Percentiles rank a stretch among this genome's conserved stretches.
Evolutionary conservation across 495 filamentous ascomycete genomes (phyloP).

Genomic region (Penicillium pancosmium): DNA sequence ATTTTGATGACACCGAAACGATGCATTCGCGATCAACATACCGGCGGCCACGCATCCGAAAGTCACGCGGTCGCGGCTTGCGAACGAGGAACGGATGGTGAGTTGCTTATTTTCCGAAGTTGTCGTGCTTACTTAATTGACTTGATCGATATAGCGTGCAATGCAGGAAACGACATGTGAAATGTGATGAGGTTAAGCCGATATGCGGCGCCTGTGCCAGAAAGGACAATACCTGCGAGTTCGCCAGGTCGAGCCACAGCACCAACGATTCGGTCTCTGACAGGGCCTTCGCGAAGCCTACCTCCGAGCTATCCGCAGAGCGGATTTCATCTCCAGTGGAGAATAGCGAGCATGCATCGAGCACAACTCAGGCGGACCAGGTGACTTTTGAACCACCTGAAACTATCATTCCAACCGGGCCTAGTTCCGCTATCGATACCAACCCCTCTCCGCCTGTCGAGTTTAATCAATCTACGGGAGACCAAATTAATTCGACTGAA

Average conservation of each 20-base stretch:
- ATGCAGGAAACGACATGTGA: not conserved
- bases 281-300: not conserved
- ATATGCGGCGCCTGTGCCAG: not conserved
- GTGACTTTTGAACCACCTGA: slow-evolving; percentile 5
- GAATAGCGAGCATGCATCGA: not conserved
- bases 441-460: not conserved
- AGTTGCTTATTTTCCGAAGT: not conserved
- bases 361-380: not conserved
- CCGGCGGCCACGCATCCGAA: slow-evolving; percentile 10
- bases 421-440: not conserved
- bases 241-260: not conserved
- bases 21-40: slow-evolving; percentile 6
- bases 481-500: not conserved
- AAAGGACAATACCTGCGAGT: not conserved
- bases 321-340: not conserved
- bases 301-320: not conserved
- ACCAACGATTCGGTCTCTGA: not conserved
- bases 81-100: slow-evolving; percentile 15
- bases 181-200: slow-evolving; percentile 1
- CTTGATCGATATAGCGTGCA: not conserved
- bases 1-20: not conserved
- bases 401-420: not conserved
- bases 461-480: not conserved
- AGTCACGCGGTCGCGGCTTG: slow-evolving; percentile 13
- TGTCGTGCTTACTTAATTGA: not conserved